phyloP scores from a whole-genome alignment of 352 stramenopile species.

The Pythium graminicola region DNA sequence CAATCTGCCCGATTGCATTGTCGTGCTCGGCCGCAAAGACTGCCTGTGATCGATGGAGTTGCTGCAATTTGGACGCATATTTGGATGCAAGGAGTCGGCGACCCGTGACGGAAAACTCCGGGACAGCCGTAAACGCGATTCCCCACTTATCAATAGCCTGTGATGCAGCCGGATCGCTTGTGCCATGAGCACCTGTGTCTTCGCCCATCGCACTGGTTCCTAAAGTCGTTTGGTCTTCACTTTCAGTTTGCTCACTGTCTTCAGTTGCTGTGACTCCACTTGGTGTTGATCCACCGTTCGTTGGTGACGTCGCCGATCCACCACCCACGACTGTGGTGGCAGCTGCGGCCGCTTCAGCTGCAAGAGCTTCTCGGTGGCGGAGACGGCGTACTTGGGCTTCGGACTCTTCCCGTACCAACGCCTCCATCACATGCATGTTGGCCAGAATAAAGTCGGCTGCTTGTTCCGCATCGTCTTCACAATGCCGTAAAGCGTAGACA shows the following conservation, averaged over 20 bases:
- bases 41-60: conserved; percentile 57
- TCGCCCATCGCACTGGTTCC: neutral
- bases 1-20: conserved; percentile 65
- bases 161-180: conserved; percentile 11
- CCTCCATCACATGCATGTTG: conserved; percentile 81
- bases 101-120: conserved; percentile 78
- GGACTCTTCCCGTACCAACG: conserved; percentile 65
- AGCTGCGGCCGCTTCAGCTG: neutral
- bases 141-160: conserved; percentile 69
- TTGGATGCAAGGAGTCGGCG: conserved; percentile 64
- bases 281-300: neutral
- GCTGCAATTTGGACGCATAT: conserved; percentile 52
- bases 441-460: conserved; percentile 78
- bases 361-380: conserved; percentile 35
- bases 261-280: neutral
- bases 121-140: conserved; percentile 79
- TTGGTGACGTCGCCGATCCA: neutral
- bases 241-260: neutral
- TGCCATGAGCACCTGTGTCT: neutral
- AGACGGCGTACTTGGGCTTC: conserved; percentile 43
- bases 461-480: conserved; percentile 77
- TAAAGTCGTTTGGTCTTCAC: neutral
- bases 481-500: conserved; percentile 72
- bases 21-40: conserved; percentile 65
- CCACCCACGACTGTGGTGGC: too few species aligned